Base-by-base conservation (phyloP, 2,329 filamentous ascomycete genomes). In the Sporothrix inflata region DNA sequence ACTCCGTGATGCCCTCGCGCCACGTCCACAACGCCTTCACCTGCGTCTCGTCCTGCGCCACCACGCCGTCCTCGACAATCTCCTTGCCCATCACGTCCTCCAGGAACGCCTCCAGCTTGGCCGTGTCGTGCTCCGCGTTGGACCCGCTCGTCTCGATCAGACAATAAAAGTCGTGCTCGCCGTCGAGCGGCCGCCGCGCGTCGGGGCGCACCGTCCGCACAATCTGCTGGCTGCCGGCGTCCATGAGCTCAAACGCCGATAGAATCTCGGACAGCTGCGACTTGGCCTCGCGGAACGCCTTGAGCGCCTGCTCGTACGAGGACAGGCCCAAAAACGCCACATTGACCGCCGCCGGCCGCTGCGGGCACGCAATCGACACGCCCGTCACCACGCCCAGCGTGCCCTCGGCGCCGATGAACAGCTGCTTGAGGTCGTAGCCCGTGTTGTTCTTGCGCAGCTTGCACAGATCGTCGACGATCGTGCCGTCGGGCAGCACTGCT, bases 231-330 rank as follows among this genome's bases (percentile, higher is more conserved):
- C 90, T 95, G 75, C 89, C 86, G 21, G 88, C 89, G 77, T 99
- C 96, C 95, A 99, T 99, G 75, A 99, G 86, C 84, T 99, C 96
- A 79, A 99, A 99, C 0, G 96, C 96, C 2, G 95, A 98, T 4
- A 99, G 87, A 77, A 99, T 98, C 83, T 99, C 96, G 0, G 92
- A 94, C 0, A 99, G 89, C 80, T 97, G 93, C 51, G 86, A 86
- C 85, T 98, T 98, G 70, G 96, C 95, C 81, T 95, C 93, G 61
- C 89, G 87, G 86, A 96, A 99, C 1, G 95, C 94, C 77, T 88
- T 83, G 79, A 96, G 93, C 14, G 94, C 93, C 80, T 97, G 91
- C 65, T 97, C 94, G 81, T 92, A 99, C 53, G 92, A 97, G 77
- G 95, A 90, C 34, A 98, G 85, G 40, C 94, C 95, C 76, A 99